Evolutionary conservation across 2,329 filamentous ascomycete species (phyloP), one percentile per base, ranked within the genome.

Genomic region (Orbilia brochopaga): DNA sequence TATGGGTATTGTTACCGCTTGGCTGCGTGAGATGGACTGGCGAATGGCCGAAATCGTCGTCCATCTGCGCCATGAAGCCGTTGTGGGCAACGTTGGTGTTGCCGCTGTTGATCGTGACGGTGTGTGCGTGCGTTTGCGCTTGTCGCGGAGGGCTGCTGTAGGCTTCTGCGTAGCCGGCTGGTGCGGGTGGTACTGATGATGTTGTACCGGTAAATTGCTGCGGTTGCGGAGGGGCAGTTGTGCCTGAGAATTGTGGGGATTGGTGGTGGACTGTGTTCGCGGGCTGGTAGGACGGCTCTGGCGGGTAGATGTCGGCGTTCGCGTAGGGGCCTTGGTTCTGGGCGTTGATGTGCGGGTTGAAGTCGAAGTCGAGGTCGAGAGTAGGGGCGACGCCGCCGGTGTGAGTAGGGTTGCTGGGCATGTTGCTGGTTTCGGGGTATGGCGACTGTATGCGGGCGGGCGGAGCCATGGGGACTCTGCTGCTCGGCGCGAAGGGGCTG

Each of bases 271-370:
- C 13, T 10, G 46, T 17, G 24, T 30, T 48, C 32, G 54, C n/a
- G n/a, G n/a, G 59, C 10, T 65, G 67, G 56, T 72, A 65, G 19
- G 67, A 50, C 11, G 67, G 60, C 48, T 72, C 67, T 52, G 67
- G 67, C 2, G 67, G 60, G 60, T 72, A 72, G 60, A 72, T 59
- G 23, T 72, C 67, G 21, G 60, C 67, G 56, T 72, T 72, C 6
- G 67, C 67, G 35, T 72, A 72, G 37, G 67, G 67, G 11, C 67
- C 67, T 60, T 72, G 67, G 60, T 72, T 72, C 19, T 61, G 48
- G n/a, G 67, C 54, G 60, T 72, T 72, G n/a, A 72, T 72, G 40
- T 72, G 67, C 10, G 67, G 67, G 60, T 56, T 72, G 42, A 65
- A 72, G 60, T 65, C 67, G 56, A 65, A 72, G 30, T 65, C 46